Evolutionary conservation across 1,284 basidiomycete species (phyloP), one percentile per base, ranked within the genome.

Genomic region (Tremellales sp.): DNA sequence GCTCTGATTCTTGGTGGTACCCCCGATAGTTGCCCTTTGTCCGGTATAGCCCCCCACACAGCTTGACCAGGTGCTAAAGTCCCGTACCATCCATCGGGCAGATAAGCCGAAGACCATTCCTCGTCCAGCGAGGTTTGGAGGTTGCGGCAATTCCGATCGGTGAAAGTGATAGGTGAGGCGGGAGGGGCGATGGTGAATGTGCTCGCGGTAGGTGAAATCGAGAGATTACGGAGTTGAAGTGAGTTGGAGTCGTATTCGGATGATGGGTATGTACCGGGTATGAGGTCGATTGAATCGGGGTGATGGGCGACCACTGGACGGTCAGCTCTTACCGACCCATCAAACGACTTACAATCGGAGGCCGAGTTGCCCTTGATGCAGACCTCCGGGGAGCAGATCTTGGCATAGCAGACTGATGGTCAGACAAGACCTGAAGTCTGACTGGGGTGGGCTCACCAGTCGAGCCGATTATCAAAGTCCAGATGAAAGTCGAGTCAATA

Each of bases 61-160:
- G 59, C 65, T 21, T 61, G 43, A 0, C 66, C 69, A 17, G 54
- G 53, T 1, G 45, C 46, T 6, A 64, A 23, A 1, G 62, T 24
- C 2, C 54, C 66, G 40, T 67, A 72, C 61, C 61, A 72, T 0
- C 56, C 59, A 5, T 51, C 44, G 0, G 69, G 65, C 3, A 72
- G 44, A 37, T 51, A 67, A 2, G 57, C 42, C 33, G 60, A 63
- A 31, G 49, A 51, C 65, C 61, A 64, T 8, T 41, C 42, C 6
- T 35, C 27, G 12, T 35, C 13, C 8, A 23, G 23, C 58, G 59
- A 60, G 15, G 26, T 39, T 2, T 45, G 27, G 37, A 11, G 4
- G n/a, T n/a, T n/a, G n/a, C n/a, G n/a, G n/a, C n/a, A n/a, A 37
- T 33, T 0, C 45, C 25, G 15, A 15, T 17, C 3, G 60, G 60